Percentiles rank a stretch among this genome's conserved stretches.
phyloP scores from a whole-genome alignment of 176 grass and related monocot species.

The Oryza punctata region DNA sequence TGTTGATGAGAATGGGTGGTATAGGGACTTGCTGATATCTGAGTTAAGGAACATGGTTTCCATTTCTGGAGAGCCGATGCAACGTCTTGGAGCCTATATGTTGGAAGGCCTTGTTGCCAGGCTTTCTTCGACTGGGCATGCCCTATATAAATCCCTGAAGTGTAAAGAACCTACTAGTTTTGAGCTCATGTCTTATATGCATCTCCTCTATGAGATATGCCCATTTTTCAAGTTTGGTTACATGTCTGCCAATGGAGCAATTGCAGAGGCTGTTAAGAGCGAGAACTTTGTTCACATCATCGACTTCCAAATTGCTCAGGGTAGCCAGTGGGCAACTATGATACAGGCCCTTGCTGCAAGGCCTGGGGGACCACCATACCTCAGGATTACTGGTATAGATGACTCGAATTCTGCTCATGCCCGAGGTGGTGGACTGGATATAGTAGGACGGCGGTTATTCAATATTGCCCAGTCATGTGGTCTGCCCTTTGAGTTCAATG shows the following conservation, averaged over 20 bases:
- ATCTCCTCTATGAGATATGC: constrained; percentile 68
- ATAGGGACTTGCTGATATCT: constrained; percentile 50
- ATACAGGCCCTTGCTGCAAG: constrained; percentile 63
- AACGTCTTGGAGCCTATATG: constrained; percentile 84
- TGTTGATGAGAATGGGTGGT: constrained; percentile 54
- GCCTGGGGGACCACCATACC: constrained; percentile 47
- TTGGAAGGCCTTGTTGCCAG: constrained; percentile 77
- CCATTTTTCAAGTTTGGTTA: constrained; percentile 87
- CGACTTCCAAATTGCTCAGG: constrained; percentile 80
- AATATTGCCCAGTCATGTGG: constrained; percentile 42
- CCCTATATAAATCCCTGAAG: constrained; percentile 74
- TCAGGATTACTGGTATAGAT: constrained; percentile 80
- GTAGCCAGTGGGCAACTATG: constrained; percentile 69
- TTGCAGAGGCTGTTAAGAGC: constrained; percentile 73
- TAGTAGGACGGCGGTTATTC: constrained; percentile 58
- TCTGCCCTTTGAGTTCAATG: constrained; percentile 73
- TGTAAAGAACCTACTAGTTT: constrained; percentile 71
- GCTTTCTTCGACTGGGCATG: constrained; percentile 59
- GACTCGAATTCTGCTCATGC: constrained; percentile 66
- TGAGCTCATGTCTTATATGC: constrained; percentile 82
- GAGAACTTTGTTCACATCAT: constrained; percentile 77
- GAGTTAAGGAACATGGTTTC: constrained; percentile 75
- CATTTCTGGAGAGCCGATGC: constrained; percentile 65
- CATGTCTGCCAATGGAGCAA: constrained; percentile 85
- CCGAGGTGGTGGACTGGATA: constrained; percentile 60